A percentile compares a stretch with the other conserved stretches of the same genome.
These are phyloP conservation scores for Dactylis glomerata DNA, from an alignment of 176 grass and related monocot genomes.

Conservation along the genomic window DNA sequence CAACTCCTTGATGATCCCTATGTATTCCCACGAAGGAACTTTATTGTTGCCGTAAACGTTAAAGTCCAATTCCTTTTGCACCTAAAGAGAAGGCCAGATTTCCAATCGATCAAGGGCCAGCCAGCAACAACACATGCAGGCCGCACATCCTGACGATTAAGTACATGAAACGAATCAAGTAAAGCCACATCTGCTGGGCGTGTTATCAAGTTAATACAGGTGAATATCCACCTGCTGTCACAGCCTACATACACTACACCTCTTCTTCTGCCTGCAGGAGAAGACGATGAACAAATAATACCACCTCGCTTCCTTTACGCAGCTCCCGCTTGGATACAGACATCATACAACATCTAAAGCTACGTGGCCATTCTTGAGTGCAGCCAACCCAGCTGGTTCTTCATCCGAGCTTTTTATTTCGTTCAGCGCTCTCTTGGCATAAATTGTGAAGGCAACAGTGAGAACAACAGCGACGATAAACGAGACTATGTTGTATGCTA, in stretches of 20 bases:
- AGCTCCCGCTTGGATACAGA: not conserved
- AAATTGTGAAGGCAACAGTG: conserved; percentile 73
- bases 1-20: too few species aligned
- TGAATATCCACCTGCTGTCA: not conserved
- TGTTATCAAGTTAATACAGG: not conserved
- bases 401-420: conserved; percentile 47
- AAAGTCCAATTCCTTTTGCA: too few species aligned
- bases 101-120: not conserved
- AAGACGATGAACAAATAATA: not conserved
- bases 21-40: too few species aligned
- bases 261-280: not conserved
- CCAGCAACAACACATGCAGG: not conserved
- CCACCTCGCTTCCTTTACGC: not conserved
- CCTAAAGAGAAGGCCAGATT: not conserved
- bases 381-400: not conserved
- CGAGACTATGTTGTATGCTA: conserved; percentile 78
- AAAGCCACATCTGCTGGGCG: conserved; percentile 9
- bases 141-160: not conserved
- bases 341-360: conserved; percentile 32
- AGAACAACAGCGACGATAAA: conserved; percentile 58
- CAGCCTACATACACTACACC: not conserved
- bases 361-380: conserved; percentile 29
- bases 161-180: not conserved
- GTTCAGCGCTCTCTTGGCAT: conserved; percentile 70
- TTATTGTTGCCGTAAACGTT: too few species aligned